Evolutionary conservation across 106 monocot species (phyloP), one percentile per base, ranked within the genome.

Genomic region (Allium fistulosum): DNA sequence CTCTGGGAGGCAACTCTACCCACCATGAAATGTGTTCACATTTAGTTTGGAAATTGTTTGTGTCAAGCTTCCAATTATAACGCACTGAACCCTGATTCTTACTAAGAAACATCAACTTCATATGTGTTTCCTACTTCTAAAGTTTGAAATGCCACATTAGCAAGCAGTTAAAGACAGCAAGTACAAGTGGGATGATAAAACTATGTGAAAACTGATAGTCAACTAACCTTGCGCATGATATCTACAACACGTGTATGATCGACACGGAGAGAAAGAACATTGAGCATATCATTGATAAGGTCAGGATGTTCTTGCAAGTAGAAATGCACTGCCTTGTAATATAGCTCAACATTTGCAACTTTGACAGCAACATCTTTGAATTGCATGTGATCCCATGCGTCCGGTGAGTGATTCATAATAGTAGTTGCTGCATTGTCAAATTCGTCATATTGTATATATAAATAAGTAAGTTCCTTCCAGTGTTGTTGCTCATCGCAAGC

Each of bases 371-470:
- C 91, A 80, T 96, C 95, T 61, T 96, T 96, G 67, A 96, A 96
- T 63, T 96, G 91, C 95, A 96, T 96, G 67, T 96, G 95, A 68
- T 96, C 95, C 95, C 95, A 96, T 52, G 95, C 91, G 80, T 88
- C 91, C 37, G 95, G 95, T 13, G 95, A 96, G 78, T 96, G 95
- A 70, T 96, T 96, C 95, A 96, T 96, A 15, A 96, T 91, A 70
- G 95, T 96, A 16, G 88, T 88, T 6, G 95, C 95, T 53, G 95
- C 95, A 82, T 96, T 96, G 82, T 96, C 95, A 68, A 91, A 96
- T 65, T 96, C 95, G 78, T 91, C 95, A 74, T 96, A 96, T 64
- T 91, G 95, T 61, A 96, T 91, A 69, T 96, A 96, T 26, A 96
- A 71, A 84, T 96, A 91, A 9, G 95, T 96, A 1, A 96, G 86